Percentiles rank a stretch among this genome's conserved stretches.
phyloP scores from a whole-genome alignment of 441 rosid species.

The Adansonia gregorii region DNA sequence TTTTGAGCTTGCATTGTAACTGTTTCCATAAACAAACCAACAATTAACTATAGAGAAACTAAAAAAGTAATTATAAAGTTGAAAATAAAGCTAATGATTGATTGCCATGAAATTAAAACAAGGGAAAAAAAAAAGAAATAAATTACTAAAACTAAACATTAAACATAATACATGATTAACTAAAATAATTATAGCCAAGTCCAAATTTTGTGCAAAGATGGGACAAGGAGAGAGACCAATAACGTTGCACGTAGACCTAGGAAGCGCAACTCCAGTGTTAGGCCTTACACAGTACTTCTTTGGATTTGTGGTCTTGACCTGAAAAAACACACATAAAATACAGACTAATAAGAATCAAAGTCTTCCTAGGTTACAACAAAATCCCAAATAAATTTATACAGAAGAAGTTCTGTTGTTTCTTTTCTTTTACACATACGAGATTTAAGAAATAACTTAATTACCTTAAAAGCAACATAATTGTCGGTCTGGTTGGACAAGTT shows the following conservation, averaged over 20 bases:
- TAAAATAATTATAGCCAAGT: slow-evolving; percentile 11
- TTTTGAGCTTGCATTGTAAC: background rate
- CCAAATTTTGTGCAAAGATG: background rate
- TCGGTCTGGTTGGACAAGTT: slow-evolving; percentile 21
- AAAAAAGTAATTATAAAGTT: background rate
- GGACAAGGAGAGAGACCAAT: slow-evolving; percentile 46
- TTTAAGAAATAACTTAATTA: slow-evolving; percentile 24
- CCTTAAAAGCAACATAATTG: slow-evolving; percentile 77
- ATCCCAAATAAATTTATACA: slow-evolving; percentile 17
- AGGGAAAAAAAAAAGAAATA: background rate
- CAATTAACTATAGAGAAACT: background rate
- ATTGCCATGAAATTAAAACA: background rate
- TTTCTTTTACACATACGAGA: background rate
- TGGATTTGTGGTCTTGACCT: too few species aligned
- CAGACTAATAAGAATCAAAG: background rate
- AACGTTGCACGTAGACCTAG: slow-evolving; percentile 69
- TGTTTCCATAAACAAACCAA: background rate
- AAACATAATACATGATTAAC: background rate
- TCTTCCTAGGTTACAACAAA: slow-evolving; percentile 8
- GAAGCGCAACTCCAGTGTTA: slow-evolving; percentile 23
- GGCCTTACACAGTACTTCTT: too few species aligned
- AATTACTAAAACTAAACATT: background rate
- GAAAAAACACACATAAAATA: background rate
- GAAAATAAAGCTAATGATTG: background rate
- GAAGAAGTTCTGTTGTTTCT: background rate